Percentiles rank a stretch among this genome's conserved stretches.
These are phyloP conservation scores for Metarhizium anisopliae DNA, from an alignment of 2,329 filamentous ascomycete species.

Conservation along the genomic window DNA sequence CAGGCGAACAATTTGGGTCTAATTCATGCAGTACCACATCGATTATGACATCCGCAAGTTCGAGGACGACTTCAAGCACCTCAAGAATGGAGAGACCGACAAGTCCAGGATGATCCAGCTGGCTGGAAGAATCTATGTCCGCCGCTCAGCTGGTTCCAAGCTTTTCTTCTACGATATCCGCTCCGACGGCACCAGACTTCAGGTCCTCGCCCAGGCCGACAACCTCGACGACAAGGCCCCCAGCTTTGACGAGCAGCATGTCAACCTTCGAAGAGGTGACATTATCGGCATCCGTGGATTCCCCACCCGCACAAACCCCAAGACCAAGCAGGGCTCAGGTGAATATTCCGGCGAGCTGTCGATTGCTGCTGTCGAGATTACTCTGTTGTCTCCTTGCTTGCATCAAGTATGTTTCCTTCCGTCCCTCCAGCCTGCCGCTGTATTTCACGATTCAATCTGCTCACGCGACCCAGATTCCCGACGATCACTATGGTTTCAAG, in stretches of 20 bases:
- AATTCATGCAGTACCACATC: constrained; percentile 57
- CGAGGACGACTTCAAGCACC: constrained; percentile 63
- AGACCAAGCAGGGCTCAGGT: constrained; percentile 76
- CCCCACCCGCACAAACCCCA: constrained; percentile 63
- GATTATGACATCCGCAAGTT: constrained; percentile 78
- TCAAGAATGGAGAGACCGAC: constrained; percentile 81
- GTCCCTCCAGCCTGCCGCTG: not conserved
- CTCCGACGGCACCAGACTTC: constrained; percentile 55
- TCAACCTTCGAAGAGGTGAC: constrained; percentile 82
- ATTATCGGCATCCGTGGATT: constrained; percentile 57
- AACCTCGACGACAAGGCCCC: constrained; percentile 57
- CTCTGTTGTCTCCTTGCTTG: constrained; percentile 81
- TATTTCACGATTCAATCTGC: not conserved
- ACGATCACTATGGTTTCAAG: constrained; percentile 90
- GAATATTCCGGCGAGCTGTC: constrained; percentile 67
- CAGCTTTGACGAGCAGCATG: constrained; percentile 80
- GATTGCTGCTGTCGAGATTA: constrained; percentile 81
- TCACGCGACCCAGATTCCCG: constrained; percentile 41
- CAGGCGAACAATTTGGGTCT: not conserved
- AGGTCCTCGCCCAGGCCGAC: constrained; percentile 87
- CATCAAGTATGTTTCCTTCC: constrained; percentile 47
- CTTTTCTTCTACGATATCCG: constrained; percentile 76
- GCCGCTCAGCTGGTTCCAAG: constrained; percentile 73
- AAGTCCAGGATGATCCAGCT: constrained; percentile 68
- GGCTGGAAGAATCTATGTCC: constrained; percentile 82